phyloP scores from a whole-genome alignment of 495 filamentous ascomycete genomes.

The Diplogelasinospora grovesii region DNA sequence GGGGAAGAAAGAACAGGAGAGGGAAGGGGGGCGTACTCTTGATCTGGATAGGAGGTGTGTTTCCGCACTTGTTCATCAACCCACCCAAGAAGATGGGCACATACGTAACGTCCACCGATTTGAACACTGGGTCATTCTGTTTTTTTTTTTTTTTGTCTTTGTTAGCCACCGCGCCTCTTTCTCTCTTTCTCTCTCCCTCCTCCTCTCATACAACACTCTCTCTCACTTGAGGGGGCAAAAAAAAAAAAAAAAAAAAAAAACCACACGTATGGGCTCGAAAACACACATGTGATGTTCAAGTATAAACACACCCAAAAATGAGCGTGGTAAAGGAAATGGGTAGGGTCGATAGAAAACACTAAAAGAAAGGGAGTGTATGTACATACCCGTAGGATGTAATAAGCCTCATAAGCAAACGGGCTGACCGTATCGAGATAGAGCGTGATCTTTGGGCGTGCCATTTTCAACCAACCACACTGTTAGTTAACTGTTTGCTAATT shows the following conservation, averaged over 20 bases:
- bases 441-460: slow-evolving; percentile 53
- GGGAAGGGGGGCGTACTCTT: slow-evolving; percentile 46
- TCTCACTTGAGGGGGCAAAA: too few relatives aligned
- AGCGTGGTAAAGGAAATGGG: background rate
- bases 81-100: slow-evolving; percentile 66
- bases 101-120: slow-evolving; percentile 52
- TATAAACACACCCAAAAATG: too few relatives aligned
- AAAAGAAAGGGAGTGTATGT: too few relatives aligned
- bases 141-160: too few relatives aligned
- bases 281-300: too few relatives aligned
- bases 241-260: background rate
- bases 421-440: slow-evolving; percentile 64
- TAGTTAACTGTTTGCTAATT: too few relatives aligned
- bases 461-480: too few relatives aligned
- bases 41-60: slow-evolving; percentile 57
- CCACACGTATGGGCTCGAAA: too few relatives aligned
- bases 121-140: slow-evolving; percentile 58
- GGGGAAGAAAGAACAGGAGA: background rate
- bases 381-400: slow-evolving; percentile 54
- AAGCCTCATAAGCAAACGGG: slow-evolving; percentile 66
- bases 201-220: too few relatives aligned
- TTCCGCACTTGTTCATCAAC: slow-evolving; percentile 59
- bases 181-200: too few relatives aligned
- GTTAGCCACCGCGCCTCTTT: too few relatives aligned
- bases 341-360: background rate